Percentiles rank a stretch among this genome's conserved stretches.
Evolutionary conservation across 129 eudicot species (phyloP).

Genomic region (Heracleum sosnowskyi): DNA sequence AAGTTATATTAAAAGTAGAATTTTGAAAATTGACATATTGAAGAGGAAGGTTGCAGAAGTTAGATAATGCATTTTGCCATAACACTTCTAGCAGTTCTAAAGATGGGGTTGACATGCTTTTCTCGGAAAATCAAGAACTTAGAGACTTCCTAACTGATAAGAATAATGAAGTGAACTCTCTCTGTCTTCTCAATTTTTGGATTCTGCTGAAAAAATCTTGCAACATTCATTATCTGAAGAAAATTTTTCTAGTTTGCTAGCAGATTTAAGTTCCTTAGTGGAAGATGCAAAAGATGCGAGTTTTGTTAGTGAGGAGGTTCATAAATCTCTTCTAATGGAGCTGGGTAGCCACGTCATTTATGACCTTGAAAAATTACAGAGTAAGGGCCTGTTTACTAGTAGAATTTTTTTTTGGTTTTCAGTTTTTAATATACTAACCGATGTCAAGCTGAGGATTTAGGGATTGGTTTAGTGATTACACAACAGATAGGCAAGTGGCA

Average conservation of each 20-base stretch:
- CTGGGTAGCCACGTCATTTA: constrained; percentile 19
- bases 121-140: constrained; percentile 47
- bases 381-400: not conserved
- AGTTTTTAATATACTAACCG: constrained; percentile 14
- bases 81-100: constrained; percentile 19
- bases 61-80: constrained; percentile 12
- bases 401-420: too few species aligned
- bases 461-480: constrained; percentile 28
- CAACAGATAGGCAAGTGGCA: constrained; percentile 34
- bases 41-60: constrained; percentile 64
- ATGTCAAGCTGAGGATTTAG: constrained; percentile 35
- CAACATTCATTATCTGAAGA: constrained; percentile 32
- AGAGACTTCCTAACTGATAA: constrained; percentile 37
- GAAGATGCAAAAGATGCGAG: constrained; percentile 46
- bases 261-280: constrained; percentile 17
- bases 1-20: constrained; percentile 56
- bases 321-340: constrained; percentile 44
- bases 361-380: constrained; percentile 31
- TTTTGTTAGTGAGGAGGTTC: constrained; percentile 39
- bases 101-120: constrained; percentile 38
- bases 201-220: constrained; percentile 28
- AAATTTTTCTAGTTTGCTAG: constrained; percentile 23
- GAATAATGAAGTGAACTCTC: constrained; percentile 37
- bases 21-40: constrained; percentile 45
- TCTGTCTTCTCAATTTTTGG: constrained; percentile 37